Percentiles rank a stretch among this genome's conserved stretches.
phyloP scores from a whole-genome alignment of 805 yeast species.

The Pichia gijzeniarum region DNA sequence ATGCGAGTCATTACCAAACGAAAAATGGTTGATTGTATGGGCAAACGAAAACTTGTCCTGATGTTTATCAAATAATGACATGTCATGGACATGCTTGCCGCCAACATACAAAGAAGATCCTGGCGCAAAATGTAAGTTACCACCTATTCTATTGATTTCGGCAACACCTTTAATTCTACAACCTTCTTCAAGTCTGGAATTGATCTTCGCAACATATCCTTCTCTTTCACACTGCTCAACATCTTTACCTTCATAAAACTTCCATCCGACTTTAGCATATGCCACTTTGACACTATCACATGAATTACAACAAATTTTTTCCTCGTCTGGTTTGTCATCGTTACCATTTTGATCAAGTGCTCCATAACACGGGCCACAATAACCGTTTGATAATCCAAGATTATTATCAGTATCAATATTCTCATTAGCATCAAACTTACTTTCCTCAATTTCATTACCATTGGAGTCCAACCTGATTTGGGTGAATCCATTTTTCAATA shows the following conservation, averaged over 20 bases:
- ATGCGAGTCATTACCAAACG: constrained; percentile 63
- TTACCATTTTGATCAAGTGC: constrained; percentile 55
- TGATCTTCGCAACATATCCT: constrained; percentile 67
- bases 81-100: constrained; percentile 76
- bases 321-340: constrained; percentile 31
- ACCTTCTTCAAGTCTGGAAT: constrained; percentile 66
- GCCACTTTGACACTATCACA: constrained; percentile 80
- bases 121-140: constrained; percentile 93
- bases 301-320: constrained; percentile 69
- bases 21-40: constrained; percentile 72
- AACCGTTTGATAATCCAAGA: constrained; percentile 26
- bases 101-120: constrained; percentile 63
- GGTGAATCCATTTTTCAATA: constrained; percentile 62
- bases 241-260: constrained; percentile 79
- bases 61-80: constrained; percentile 59
- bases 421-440: constrained; percentile 36
- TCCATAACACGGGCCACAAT: constrained; percentile 92
- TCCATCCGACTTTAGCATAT: constrained; percentile 76
- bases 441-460: constrained; percentile 42
- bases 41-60: constrained; percentile 60
- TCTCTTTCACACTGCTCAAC: constrained; percentile 88
- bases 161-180: constrained; percentile 81
- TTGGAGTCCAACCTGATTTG: constrained; percentile 54
- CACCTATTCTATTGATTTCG: constrained; percentile 76
- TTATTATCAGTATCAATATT: constrained; percentile 19